phyloP scores from a whole-genome alignment of 345 rosid species.

The Linum usitatissimum region DNA sequence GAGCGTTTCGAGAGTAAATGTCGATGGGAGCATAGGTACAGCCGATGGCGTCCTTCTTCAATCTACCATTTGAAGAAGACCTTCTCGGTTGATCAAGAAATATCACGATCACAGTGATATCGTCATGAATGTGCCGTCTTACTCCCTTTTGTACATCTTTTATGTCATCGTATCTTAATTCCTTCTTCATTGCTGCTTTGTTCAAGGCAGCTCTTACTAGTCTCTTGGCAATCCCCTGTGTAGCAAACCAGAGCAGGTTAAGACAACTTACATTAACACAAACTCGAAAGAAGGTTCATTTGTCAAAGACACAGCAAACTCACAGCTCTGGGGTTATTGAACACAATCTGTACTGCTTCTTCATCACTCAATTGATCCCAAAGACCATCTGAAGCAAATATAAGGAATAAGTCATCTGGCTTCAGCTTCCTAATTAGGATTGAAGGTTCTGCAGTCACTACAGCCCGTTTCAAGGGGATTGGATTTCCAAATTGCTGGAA shows the following conservation, averaged over 20 bases:
- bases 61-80: neutral
- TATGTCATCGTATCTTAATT: constrained; percentile 23
- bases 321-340: no score
- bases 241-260: neutral
- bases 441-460: constrained; percentile 60
- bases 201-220: constrained; percentile 24
- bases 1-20: constrained; percentile 1
- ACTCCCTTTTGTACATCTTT: constrained; percentile 19
- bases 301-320: no score
- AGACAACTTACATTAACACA: neutral
- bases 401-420: constrained; percentile 75
- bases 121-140: constrained; percentile 25
- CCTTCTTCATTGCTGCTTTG: constrained; percentile 25
- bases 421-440: constrained; percentile 54
- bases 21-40: neutral
- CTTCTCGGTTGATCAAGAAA: constrained; percentile 2
- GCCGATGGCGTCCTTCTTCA: neutral
- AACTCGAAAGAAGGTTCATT: no score
- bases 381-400: constrained; percentile 93
- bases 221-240: constrained; percentile 28
- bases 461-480: constrained; percentile 78
- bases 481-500: constrained; percentile 44
- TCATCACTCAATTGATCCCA: constrained; percentile 90
- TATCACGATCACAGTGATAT: constrained; percentile 23
- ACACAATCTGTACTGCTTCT: constrained; percentile 76